phyloP scores from a whole-genome alignment of 768 basidiomycete genomes.

The Gymnopilus junonius region DNA sequence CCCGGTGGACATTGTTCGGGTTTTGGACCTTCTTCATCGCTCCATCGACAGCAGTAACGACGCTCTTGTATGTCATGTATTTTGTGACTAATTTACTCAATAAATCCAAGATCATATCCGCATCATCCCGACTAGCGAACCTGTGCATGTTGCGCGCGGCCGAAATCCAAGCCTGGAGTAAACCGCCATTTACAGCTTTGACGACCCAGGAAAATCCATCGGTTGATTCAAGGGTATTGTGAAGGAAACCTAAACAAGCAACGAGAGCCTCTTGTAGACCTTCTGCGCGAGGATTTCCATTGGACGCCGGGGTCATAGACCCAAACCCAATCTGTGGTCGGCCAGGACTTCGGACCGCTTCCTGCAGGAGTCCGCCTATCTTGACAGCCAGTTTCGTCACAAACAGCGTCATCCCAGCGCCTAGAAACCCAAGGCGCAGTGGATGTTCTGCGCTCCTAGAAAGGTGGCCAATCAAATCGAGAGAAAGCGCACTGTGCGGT shows the following conservation, averaged over 20 bases:
- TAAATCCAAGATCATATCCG: constrained; percentile 30
- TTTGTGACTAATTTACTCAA: constrained; percentile 32
- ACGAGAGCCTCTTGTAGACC: constrained; percentile 30
- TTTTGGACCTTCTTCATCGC: constrained; percentile 30
- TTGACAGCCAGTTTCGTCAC: constrained; percentile 35
- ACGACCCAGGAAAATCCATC: constrained; percentile 43
- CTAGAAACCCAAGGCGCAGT: constrained; percentile 35
- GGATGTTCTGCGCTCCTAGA: constrained; percentile 30
- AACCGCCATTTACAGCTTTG: constrained; percentile 35
- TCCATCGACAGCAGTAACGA: constrained; percentile 33
- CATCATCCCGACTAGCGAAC: constrained; percentile 32
- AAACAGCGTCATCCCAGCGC: constrained; percentile 32
- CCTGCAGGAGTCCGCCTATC: constrained; percentile 25
- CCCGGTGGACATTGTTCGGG: constrained; percentile 14
- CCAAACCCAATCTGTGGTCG: constrained; percentile 1
- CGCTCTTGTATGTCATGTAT: constrained; percentile 43
- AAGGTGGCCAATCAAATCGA: constrained; percentile 37
- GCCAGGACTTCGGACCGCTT: neutral
- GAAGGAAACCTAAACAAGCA: constrained; percentile 33
- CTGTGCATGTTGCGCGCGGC: constrained; percentile 28
- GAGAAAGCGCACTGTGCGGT: constrained; percentile 23
- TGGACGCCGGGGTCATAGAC: neutral
- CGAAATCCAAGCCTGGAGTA: constrained; percentile 34
- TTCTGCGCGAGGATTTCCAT: neutral
- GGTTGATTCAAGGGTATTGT: constrained; percentile 39